phyloP scores from a whole-genome alignment of 805 yeast species.

The Spathaspora sp. region DNA sequence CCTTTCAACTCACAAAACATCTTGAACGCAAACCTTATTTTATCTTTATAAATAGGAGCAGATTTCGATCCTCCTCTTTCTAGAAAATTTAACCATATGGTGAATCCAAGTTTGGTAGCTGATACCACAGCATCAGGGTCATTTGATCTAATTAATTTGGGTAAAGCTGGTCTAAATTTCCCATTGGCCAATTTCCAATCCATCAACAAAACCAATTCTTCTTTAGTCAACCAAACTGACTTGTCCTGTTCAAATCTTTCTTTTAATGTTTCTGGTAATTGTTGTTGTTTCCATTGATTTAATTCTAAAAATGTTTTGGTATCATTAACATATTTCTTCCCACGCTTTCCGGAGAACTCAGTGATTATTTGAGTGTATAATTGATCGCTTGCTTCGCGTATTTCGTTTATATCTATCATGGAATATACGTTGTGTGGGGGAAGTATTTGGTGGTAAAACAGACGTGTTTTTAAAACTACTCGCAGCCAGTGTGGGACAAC shows the following conservation, averaged over 20 bases:
- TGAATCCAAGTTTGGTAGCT: slow-evolving; percentile 25
- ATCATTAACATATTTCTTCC: slow-evolving; percentile 20
- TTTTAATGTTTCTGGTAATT: slow-evolving; percentile 25
- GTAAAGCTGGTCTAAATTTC: slow-evolving; percentile 43
- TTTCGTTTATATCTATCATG: not conserved
- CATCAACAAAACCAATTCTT: slow-evolving; percentile 39
- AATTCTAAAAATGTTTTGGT: slow-evolving; percentile 28
- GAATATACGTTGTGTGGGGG: not conserved
- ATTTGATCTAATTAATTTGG: slow-evolving; percentile 39
- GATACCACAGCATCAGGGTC: slow-evolving; percentile 22
- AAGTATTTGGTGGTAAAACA: not conserved
- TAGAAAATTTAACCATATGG: slow-evolving; percentile 10
- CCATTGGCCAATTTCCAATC: slow-evolving; percentile 48
- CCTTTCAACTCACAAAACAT: slow-evolving; percentile 36
- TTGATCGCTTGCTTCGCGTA: slow-evolving; percentile 15
- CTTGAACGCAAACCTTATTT: slow-evolving; percentile 23
- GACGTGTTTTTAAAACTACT: no score
- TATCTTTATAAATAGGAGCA: slow-evolving; percentile 13
- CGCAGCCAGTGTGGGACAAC: not conserved
- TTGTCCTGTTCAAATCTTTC: slow-evolving; percentile 17
- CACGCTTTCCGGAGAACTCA: slow-evolving; percentile 20
- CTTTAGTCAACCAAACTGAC: slow-evolving; percentile 29
- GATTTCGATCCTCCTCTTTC: not conserved
- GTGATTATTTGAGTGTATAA: slow-evolving; percentile 25
- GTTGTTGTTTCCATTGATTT: slow-evolving; percentile 33